A percentile compares a stretch with the other conserved stretches of the same genome.
Evolutionary conservation across 148 eudicot species (phyloP).

Genomic region (Camellia lanceoleosa): DNA sequence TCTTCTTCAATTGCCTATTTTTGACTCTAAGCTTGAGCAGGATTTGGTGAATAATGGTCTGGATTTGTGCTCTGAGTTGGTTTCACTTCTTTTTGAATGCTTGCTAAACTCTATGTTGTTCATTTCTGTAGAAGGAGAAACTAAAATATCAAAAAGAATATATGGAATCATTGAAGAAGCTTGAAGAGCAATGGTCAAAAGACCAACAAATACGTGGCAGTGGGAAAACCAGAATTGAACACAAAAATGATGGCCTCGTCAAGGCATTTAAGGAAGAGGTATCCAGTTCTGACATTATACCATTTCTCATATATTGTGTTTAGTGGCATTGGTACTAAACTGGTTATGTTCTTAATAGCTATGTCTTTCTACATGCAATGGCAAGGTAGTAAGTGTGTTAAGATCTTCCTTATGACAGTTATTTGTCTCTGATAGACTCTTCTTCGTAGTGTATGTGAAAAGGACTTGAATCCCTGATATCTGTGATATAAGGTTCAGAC

Average conservation of each 20-base stretch:
- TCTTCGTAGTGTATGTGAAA: neutral
- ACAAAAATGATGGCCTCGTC: constrained; percentile 30
- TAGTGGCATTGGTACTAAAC: neutral
- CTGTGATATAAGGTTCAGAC: too few species aligned
- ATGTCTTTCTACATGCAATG: neutral
- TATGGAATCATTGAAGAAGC: constrained; percentile 61
- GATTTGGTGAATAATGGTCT: neutral
- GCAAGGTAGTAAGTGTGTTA: neutral
- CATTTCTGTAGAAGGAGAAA: constrained; percentile 58
- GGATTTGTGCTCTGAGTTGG: neutral
- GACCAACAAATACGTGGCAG: constrained; percentile 45
- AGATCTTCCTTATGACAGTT: neutral
- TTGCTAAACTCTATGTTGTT: constrained; percentile 8
- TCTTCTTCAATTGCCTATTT: neutral
- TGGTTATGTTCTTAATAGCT: constrained; percentile 4
- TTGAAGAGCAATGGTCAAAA: constrained; percentile 58
- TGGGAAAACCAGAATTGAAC: constrained; percentile 36
- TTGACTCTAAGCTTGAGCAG: neutral
- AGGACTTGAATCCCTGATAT: too few species aligned
- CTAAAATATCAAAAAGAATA: constrained; percentile 54
- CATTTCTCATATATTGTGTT: neutral
- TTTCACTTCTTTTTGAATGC: constrained; percentile 14
- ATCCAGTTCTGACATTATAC: constrained; percentile 6
- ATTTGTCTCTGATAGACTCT: neutral
- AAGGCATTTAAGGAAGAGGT: constrained; percentile 45